phyloP scores from a whole-genome alignment of 306 rosid species.

The Citrullus mucosospermus region DNA sequence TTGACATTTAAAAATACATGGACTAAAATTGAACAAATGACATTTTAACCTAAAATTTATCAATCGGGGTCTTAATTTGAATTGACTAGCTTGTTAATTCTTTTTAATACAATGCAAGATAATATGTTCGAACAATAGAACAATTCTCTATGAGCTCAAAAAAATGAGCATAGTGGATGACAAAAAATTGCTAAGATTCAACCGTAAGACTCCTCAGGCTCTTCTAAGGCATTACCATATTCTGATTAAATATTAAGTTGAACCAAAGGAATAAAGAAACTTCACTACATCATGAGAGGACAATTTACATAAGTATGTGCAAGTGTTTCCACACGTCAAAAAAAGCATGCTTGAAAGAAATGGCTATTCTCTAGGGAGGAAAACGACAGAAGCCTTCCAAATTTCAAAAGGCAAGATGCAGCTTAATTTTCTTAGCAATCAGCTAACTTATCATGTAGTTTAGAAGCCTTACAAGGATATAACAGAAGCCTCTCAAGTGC shows the following conservation, averaged over 20 bases:
- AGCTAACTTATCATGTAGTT: background rate
- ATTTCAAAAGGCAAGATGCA: background rate
- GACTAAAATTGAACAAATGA: no score
- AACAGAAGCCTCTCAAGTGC: conserved; percentile 18
- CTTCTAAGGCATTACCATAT: background rate
- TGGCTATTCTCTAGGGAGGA: background rate
- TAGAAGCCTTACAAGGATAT: background rate
- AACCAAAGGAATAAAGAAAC: background rate
- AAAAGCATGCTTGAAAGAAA: background rate
- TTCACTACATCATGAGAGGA: background rate
- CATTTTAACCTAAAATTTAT: background rate
- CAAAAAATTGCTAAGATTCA: background rate
- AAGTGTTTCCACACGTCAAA: background rate
- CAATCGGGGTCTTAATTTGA: background rate
- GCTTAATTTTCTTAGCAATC: background rate
- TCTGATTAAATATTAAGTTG: background rate
- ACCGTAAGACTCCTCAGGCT: background rate
- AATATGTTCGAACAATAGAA: background rate
- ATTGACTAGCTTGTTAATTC: background rate
- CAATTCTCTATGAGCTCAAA: background rate
- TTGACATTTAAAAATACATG: no score
- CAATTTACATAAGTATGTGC: background rate
- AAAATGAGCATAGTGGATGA: background rate
- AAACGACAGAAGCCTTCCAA: background rate
- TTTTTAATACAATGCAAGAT: background rate